Evolutionary conservation across 352 stramenopile species (phyloP), one percentile per base, ranked within the genome.

Genomic region (Pythium sukuiense): DNA sequence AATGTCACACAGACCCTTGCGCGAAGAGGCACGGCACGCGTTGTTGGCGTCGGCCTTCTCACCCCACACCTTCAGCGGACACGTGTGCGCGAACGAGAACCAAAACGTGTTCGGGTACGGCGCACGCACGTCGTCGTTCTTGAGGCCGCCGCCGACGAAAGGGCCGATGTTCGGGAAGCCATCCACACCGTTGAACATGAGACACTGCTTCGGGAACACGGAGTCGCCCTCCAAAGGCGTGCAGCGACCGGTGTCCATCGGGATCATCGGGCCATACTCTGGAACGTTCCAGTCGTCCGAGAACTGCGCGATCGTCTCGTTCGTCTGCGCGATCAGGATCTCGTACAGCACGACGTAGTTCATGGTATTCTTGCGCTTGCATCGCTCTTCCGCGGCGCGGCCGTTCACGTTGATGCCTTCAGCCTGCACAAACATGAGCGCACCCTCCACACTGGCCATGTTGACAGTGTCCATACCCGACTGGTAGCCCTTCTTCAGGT

Each of bases 1-100:
- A 26, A 78, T 74, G 20, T 59, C 33, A 67, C 85, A 93, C 48
- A 92, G 68, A 6, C 85, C 85, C 58, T 83, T 79, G 62, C 73
- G 76, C 0, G 67, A 79, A 12, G 24, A 53, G 0, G 66, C 41
- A 41, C 83, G 81, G 63, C 85, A 93, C 6, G 27, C 49, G 18
- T 65, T 49, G 18, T 45, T 67, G 53, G 64, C 62, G 1, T 62
- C 52, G 12, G 14, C 24, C 27, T 67, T 61, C 9, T 61, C 41
- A 14, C 30, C 72, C 37, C 76, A 74, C 2, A 67, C 74, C 74
- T 91, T 85, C 46, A 80, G 53, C 18, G 71, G 64, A 27, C 75
- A 82, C 7, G 69, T 65, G 64, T 76, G 72, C 14, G 73, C 70
- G 45, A 73, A 77, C 52, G 73, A 80, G 61, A 71, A 80, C 70